Conservation (phyloP, 495 filamentous ascomycete species). For the Talaromyces stipitatus region DNA sequence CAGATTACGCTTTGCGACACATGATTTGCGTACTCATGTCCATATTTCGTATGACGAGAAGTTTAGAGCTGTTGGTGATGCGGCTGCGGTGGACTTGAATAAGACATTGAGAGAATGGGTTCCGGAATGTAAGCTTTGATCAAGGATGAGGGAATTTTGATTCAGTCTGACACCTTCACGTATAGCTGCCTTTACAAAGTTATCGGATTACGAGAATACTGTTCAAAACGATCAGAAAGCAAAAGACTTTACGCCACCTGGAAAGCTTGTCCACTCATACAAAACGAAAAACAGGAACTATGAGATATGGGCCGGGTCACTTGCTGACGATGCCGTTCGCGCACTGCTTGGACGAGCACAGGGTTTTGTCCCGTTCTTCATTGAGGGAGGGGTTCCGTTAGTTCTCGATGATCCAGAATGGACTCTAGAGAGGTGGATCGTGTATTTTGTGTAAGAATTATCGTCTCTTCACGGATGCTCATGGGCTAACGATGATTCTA, state of each 20-base stretch:
- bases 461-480: not conserved
- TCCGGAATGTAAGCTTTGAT: constrained; percentile 48
- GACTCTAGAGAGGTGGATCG: constrained; percentile 73
- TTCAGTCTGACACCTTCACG: not conserved
- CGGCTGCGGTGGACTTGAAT: constrained; percentile 57
- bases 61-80: constrained; percentile 65
- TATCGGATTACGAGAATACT: constrained; percentile 50
- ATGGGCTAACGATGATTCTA: not conserved
- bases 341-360: constrained; percentile 69
- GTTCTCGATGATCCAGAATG: constrained; percentile 65
- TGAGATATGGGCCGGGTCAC: constrained; percentile 54
- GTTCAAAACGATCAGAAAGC: constrained; percentile 44
- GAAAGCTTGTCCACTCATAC: constrained; percentile 47
- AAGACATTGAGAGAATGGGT: constrained; percentile 59
- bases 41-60: constrained; percentile 64
- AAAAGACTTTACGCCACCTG: constrained; percentile 55
- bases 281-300: constrained; percentile 40
- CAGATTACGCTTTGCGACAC: constrained; percentile 68
- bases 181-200: constrained; percentile 46
- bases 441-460: constrained; percentile 59
- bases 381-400: constrained; percentile 77
- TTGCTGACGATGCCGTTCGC: constrained; percentile 50
- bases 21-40: constrained; percentile 71
- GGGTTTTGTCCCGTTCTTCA: constrained; percentile 77
- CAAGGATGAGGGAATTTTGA: not conserved